Evolutionary conservation across 75 land plant species (phyloP).

Genomic region (Sequoiadendron giganteum): DNA sequence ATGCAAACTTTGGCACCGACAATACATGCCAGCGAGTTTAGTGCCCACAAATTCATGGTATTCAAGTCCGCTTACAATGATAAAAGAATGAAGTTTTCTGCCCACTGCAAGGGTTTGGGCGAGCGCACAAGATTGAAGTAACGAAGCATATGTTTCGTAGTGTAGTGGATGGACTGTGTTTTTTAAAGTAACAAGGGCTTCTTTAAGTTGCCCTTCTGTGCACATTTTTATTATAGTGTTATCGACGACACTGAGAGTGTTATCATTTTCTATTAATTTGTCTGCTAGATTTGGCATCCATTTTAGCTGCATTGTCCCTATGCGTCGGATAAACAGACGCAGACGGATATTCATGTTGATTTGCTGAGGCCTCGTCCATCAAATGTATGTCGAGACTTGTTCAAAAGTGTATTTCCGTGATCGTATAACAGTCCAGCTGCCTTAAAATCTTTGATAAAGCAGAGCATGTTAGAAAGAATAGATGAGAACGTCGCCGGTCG

Average conservation of each 20-base stretch:
- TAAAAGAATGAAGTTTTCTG: background rate
- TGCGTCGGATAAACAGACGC: background rate
- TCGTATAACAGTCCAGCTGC: background rate
- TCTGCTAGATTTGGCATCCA: background rate
- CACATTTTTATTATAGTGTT: background rate
- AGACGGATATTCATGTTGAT: background rate
- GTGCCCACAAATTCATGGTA: conserved; percentile 15
- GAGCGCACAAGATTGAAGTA: background rate
- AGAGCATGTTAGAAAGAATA: background rate
- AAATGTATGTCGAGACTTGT: background rate
- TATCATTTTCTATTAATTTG: background rate
- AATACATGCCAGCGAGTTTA: conserved; percentile 18
- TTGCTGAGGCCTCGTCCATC: background rate
- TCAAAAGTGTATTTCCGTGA: background rate
- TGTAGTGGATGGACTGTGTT: background rate
- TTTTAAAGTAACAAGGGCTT: background rate
- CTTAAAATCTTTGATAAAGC: background rate
- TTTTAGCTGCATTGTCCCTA: background rate
- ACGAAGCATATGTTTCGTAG: conserved; percentile 5
- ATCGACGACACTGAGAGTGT: background rate
- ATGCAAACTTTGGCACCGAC: conserved; percentile 5
- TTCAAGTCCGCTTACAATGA: conserved; percentile 8
- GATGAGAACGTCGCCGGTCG: too few relatives aligned
- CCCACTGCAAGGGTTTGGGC: background rate
- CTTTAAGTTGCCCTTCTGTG: background rate